Base-by-base conservation (phyloP, 257 asterid genomes). In the Solanum pennellii region DNA sequence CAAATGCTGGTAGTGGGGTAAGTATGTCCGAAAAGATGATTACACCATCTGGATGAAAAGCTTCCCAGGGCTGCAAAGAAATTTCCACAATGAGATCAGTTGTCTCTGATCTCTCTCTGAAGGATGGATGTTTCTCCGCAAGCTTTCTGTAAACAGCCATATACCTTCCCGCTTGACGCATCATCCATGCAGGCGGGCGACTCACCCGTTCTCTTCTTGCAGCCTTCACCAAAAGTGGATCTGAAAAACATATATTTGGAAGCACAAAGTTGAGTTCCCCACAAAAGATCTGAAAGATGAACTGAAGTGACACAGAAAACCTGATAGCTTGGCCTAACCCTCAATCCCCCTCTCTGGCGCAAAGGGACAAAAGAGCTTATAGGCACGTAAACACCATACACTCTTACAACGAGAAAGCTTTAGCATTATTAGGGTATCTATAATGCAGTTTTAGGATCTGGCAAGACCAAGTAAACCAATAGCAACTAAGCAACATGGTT, bases 11-110 rank as follows among this genome's bases (percentile, higher is more conserved):
- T 47, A 97, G 87, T 5, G 99, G 99, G 87, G 99, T 96, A 86
- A 97, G 98, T 89, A 97, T 97, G 88, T 96, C 98, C 14, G 99
- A 96, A 92, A 97, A 97, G 91, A 97, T 94, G 91, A 97, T 97
- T 76, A 97, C 99, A 83, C 99, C 99, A 86, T 97, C 99, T 1
- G 99, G 99, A 80, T 87, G 95, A 86, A 95, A 96, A 91, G 98
- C 98, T 91, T 96, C 95, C 99, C 98, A 97, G 75, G 99, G 99
- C 95, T 94, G 99, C 95, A 97, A 95, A 88, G 99, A 97, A 90
- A 97, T 97, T 94, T 93, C 93, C 92, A 97, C 99, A 89, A 96
- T 96, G 95, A 97, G 99, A 93, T 95, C 99, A 88, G 98, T 97
- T 72, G 98, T 96, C 94, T 97, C 99, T 90, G 99, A 97, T 90